Conservation (phyloP, 1,284 basidiomycete species). For the Ganoderma leucocontextum region DNA sequence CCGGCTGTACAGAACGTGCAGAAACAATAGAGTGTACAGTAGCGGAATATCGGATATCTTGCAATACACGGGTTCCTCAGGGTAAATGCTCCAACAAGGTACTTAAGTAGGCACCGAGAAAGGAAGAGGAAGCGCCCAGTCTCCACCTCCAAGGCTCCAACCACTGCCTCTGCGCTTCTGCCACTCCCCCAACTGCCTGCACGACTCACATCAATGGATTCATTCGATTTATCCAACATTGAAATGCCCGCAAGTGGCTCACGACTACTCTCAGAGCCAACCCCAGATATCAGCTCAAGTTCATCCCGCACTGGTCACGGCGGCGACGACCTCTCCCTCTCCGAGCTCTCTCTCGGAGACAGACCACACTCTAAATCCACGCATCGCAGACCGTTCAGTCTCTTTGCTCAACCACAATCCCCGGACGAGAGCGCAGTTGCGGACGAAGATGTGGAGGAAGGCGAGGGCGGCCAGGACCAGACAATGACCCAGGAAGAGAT, state of each 20-base stretch:
- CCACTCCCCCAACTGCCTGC: background rate
- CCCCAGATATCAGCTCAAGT: constrained; percentile 49
- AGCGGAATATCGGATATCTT: background rate
- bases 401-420: constrained; percentile 47
- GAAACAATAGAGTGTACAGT: background rate
- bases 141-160: background rate
- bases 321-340: constrained; percentile 66
- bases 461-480: constrained; percentile 33
- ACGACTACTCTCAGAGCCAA: constrained; percentile 61
- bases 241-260: constrained; percentile 49
- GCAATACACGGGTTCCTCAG: no score
- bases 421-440: constrained; percentile 36
- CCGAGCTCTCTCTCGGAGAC: constrained; percentile 64
- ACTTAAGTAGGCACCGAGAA: no score
- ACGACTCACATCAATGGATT: constrained; percentile 38
- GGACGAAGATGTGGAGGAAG: constrained; percentile 42
- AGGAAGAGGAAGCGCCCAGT: no score
- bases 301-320: constrained; percentile 54
- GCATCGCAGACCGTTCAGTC: constrained; percentile 46
- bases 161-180: background rate
- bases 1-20: background rate
- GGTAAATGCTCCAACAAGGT: no score
- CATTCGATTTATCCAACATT: constrained; percentile 46
- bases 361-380: constrained; percentile 34
- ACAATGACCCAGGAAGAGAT: constrained; percentile 42